Evolutionary conservation across 768 basidiomycete species (phyloP), one percentile per base, ranked within the genome.

Genomic region (Collybiopsis luxurians): DNA sequence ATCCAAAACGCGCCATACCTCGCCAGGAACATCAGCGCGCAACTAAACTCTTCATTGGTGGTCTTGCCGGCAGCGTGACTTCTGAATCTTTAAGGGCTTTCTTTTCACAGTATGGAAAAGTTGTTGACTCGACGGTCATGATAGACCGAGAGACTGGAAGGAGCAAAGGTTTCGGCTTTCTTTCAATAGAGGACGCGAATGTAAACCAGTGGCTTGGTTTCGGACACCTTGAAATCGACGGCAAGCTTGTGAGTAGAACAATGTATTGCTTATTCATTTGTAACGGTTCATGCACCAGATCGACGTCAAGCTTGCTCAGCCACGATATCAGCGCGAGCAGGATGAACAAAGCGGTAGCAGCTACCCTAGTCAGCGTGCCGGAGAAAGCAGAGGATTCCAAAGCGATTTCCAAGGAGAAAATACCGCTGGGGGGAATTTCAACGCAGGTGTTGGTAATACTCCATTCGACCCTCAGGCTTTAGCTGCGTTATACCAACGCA

Each of bases 91-190:
- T 98, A 87, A 86, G 90, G 61, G 85, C 86, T 53, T 98, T 91
- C 75, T 96, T 98, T 73, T 86, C 87, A 42, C 90, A 95, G 68
- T 98, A 90, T 63, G 97, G 97, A 59, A 89, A 87, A 62, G 95
- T 99, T 61, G 90, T 97, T 65, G 96, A 99, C 70, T 95, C 96
- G 44, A 98, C 96, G 1, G 94, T 99, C 63, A 99, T 98, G 97
- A 80, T 97, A 63, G 97, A 99, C 73, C 88, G 94, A 43, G 95
- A 98, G 71, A 95, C 94, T 3, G 90, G 91, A 24, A 75, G 94
- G 48, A 95, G 92, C 73, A 97, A 98, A 71, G 97, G 97, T 12
- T 99, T 99, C 62, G 97, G 95, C 0, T 99, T 99, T 67, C 92
- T 98, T 11, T 96, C 94, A 0, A 96, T 98, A 66, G 90, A 95